These are phyloP conservation scores for Medicago ruthenica DNA, from an alignment of 306 rosid species.

Conservation along the genomic window DNA sequence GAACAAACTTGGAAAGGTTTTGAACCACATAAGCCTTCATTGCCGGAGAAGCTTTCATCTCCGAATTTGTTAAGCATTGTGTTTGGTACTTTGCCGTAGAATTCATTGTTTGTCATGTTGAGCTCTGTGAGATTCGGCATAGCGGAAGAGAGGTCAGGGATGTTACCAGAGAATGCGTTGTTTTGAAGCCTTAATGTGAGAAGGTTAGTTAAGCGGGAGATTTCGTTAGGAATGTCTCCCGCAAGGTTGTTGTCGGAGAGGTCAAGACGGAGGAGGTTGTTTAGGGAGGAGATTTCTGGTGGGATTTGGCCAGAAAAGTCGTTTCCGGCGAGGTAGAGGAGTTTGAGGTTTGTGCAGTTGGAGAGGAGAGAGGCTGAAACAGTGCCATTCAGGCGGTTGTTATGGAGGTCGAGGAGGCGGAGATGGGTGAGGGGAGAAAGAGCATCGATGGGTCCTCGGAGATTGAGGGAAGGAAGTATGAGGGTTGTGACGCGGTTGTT, in stretches of 20 bases:
- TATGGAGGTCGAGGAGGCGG: conserved; percentile 83
- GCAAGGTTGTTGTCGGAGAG: conserved; percentile 86
- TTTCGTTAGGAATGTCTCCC: conserved; percentile 59
- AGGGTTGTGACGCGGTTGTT: conserved; percentile 60
- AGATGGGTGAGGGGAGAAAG: conserved; percentile 75
- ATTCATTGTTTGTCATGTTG: conserved; percentile 79
- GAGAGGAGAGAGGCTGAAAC: conserved; percentile 56
- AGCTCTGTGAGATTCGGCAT: conserved; percentile 64
- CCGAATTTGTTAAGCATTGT: conserved; percentile 68
- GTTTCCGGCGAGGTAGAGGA: conserved; percentile 79
- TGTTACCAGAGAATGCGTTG: conserved; percentile 70
- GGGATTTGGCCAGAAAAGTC: conserved; percentile 89
- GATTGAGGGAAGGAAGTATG: conserved; percentile 76
- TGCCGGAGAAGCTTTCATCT: conserved; percentile 69
- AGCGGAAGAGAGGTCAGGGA: conserved; percentile 71
- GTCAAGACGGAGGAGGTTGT: conserved; percentile 74
- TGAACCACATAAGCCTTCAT: conserved; percentile 83
- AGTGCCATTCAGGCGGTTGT: conserved; percentile 80
- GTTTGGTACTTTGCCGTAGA: conserved; percentile 66
- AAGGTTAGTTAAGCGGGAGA: conserved; percentile 56
- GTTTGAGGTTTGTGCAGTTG: conserved; percentile 77
- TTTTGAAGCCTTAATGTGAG: conserved; percentile 79
- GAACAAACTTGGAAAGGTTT: conserved; percentile 71
- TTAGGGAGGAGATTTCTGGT: conserved; percentile 51
- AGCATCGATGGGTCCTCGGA: conserved; percentile 74